Evolutionary conservation across 225 moss, liverwort and hornwort species (phyloP).

Genomic region (Marchantia paleacea): DNA sequence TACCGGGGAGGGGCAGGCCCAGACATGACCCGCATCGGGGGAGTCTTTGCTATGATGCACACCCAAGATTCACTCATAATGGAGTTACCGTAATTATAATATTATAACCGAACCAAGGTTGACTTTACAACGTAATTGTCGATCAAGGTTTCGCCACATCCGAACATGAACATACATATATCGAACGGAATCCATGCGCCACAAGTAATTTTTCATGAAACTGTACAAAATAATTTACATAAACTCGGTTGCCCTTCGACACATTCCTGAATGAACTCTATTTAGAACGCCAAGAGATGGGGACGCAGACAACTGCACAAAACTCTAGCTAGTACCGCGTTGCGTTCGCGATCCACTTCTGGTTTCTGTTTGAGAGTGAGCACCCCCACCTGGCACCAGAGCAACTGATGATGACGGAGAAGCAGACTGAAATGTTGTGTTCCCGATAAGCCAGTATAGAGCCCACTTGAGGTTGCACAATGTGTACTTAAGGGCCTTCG

Average conservation of each 20-base stretch:
- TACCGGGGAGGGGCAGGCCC: too few relatives aligned
- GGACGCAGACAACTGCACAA: not conserved
- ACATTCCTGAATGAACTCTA: not conserved
- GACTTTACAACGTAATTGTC: too few relatives aligned
- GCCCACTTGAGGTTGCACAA: constrained; percentile 99
- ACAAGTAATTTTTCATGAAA: too few relatives aligned
- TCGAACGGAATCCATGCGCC: too few relatives aligned
- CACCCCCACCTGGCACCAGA: constrained; percentile 34
- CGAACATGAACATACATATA: too few relatives aligned
- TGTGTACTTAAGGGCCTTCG: constrained; percentile 89
- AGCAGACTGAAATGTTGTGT: constrained; percentile 83
- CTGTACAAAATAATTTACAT: not conserved
- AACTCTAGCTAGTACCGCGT: not conserved
- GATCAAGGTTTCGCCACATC: too few relatives aligned
- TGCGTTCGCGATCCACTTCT: constrained; percentile 12
- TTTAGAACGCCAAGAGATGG: constrained; percentile 1
- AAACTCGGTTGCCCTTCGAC: not conserved
- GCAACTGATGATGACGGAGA: constrained; percentile 70
- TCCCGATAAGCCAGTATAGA: constrained; percentile 94
- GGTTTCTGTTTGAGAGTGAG: constrained; percentile 19
- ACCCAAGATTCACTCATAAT: too few relatives aligned
- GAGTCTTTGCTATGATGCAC: too few relatives aligned
- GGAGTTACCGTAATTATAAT: too few relatives aligned
- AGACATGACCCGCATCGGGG: too few relatives aligned
- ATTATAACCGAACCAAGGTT: too few relatives aligned